Percentiles rank a stretch among this genome's conserved stretches.
Conservation (phyloP, 2,329 filamentous ascomycete species). For the Trichophyton schoenleinii region DNA sequence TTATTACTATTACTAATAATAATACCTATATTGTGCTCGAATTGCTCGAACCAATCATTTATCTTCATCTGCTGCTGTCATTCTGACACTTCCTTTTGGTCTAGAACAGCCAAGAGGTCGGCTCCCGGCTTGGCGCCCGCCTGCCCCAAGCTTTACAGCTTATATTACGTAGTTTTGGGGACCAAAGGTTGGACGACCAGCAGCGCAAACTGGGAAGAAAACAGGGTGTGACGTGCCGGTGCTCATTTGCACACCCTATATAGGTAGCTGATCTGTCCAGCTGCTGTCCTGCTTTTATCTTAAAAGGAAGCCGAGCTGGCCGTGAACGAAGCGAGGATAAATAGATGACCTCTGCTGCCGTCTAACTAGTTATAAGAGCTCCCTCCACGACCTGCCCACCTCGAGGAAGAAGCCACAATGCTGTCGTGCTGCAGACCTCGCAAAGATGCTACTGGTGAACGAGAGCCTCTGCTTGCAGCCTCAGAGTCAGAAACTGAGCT, state of each 20-base stretch:
- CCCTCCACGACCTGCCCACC: background rate
- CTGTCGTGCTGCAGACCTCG: constrained; percentile 53
- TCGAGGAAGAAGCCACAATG: constrained; percentile 27
- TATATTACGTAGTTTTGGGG: background rate
- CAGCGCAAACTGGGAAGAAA: background rate
- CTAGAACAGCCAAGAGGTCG: background rate
- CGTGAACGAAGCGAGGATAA: background rate
- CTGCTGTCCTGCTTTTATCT: background rate
- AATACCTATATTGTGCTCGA: no score
- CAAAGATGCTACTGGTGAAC: constrained; percentile 46
- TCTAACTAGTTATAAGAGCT: background rate
- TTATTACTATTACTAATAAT: no score
- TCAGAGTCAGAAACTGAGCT: constrained; percentile 48
- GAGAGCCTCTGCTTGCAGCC: constrained; percentile 69
- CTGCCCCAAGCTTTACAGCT: background rate
- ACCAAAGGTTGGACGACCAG: background rate
- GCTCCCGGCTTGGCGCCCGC: background rate
- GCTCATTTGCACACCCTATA: background rate
- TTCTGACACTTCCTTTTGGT: no score
- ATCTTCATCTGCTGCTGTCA: no score
- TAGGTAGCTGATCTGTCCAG: background rate
- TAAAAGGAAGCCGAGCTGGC: background rate
- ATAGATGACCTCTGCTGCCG: background rate
- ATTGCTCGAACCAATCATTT: no score
- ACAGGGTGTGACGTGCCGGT: background rate